Evolutionary conservation across 805 yeast genomes (phyloP).

Genomic region (Candida bentonensis): DNA sequence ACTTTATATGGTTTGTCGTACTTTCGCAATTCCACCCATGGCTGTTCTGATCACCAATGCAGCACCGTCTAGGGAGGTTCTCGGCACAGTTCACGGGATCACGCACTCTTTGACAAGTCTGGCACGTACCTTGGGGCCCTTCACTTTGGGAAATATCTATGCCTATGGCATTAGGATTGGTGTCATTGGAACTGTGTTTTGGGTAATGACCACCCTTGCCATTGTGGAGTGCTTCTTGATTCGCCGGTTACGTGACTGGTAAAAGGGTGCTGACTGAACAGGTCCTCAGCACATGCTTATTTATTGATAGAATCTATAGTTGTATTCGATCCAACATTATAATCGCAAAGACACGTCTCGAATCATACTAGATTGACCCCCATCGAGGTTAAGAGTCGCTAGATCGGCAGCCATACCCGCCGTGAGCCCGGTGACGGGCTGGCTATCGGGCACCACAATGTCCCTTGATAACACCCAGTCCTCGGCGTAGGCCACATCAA

Average conservation of each 20-base stretch:
- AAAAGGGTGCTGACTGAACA: neutral
- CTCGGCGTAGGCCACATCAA: neutral
- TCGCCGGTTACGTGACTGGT: constrained; percentile 12
- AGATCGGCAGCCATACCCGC: neutral
- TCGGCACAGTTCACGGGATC: constrained; percentile 16
- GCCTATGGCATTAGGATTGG: constrained; percentile 12
- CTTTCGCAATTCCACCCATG: constrained; percentile 17
- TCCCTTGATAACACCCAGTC: neutral
- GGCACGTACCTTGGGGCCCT: constrained; percentile 13
- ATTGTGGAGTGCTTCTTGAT: constrained; percentile 10
- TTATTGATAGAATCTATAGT: neutral
- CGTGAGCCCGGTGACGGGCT: neutral
- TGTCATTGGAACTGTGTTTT: constrained; percentile 13
- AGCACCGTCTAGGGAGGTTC: constrained; percentile 11
- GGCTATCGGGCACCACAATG: neutral
- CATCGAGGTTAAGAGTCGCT: neutral
- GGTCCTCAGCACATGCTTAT: neutral
- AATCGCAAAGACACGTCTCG: too few relatives aligned
- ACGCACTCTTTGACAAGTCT: constrained; percentile 12
- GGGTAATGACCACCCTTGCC: constrained; percentile 12
- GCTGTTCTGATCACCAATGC: constrained; percentile 15
- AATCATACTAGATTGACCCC: neutral
- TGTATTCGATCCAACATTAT: too few relatives aligned
- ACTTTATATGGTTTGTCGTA: constrained; percentile 10
- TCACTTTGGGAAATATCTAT: constrained; percentile 13